Percentiles rank a stretch among this genome's conserved stretches.
Evolutionary conservation across 805 yeast species (phyloP).

Genomic region (Cyberlindnera saturnus): DNA sequence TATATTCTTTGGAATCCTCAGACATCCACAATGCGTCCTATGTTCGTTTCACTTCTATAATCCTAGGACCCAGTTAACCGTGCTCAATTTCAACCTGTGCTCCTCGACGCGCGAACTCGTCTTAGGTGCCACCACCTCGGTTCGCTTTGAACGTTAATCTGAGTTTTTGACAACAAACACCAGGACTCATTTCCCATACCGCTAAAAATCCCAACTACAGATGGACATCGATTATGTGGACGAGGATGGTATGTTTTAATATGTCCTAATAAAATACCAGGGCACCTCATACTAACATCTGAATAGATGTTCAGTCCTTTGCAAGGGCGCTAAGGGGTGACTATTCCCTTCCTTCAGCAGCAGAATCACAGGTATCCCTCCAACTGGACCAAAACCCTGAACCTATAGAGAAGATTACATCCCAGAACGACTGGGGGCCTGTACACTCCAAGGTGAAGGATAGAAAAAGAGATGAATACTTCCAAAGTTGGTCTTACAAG

Average conservation of each 20-base stretch:
- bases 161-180: too few relatives aligned
- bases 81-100: too few relatives aligned
- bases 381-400: neutral
- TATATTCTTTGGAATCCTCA: too few relatives aligned
- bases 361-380: constrained; percentile 1
- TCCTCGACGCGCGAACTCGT: too few relatives aligned
- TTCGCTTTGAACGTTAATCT: too few relatives aligned
- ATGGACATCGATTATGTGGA: constrained; percentile 7
- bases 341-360: neutral
- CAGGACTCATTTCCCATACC: too few relatives aligned
- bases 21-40: too few relatives aligned
- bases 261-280: too few relatives aligned
- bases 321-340: constrained; percentile 9
- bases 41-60: too few relatives aligned
- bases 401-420: constrained; percentile 29
- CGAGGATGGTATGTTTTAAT: constrained; percentile 2
- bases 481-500: constrained; percentile 36
- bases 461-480: constrained; percentile 19
- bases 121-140: too few relatives aligned
- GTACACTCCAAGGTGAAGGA: constrained; percentile 22
- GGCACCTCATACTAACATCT: neutral
- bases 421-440: constrained; percentile 44
- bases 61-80: too few relatives aligned
- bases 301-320: constrained; percentile 9
- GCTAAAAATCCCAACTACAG: too few relatives aligned